These are phyloP conservation scores for Buxus sempervirens DNA, from an alignment of 164 flowering plant genomes.

Conservation along the genomic window DNA sequence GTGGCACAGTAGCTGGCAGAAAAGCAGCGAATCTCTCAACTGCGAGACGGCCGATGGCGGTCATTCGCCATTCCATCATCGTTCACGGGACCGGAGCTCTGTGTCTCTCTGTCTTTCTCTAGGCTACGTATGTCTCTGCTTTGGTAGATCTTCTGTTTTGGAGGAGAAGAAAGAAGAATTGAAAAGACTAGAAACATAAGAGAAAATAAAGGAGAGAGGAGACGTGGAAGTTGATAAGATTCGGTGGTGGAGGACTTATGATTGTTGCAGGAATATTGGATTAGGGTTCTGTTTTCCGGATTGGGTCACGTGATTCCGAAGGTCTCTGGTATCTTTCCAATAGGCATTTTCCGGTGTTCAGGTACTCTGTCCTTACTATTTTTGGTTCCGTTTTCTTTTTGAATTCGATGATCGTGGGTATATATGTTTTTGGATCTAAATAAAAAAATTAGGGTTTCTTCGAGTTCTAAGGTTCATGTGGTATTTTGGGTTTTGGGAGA, in stretches of 20 bases:
- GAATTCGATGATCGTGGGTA: neutral
- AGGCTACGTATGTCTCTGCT: too few relatives aligned
- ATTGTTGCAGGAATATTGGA: neutral
- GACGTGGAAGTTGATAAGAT: neutral
- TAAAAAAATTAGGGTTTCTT: neutral
- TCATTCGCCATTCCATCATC: neutral
- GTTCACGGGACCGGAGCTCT: too few relatives aligned
- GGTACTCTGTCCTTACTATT: neutral
- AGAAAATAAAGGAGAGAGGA: neutral
- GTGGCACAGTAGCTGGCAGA: conserved; percentile 46
- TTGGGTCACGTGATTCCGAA: neutral
- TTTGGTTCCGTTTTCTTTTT: neutral
- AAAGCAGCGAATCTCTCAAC: conserved; percentile 23
- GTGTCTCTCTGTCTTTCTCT: too few relatives aligned
- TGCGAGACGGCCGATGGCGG: conserved; percentile 7
- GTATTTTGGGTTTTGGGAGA: too few relatives aligned
- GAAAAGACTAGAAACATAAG: neutral
- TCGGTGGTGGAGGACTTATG: too few relatives aligned
- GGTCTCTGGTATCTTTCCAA: neutral
- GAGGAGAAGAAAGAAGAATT: too few relatives aligned
- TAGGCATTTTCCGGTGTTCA: neutral
- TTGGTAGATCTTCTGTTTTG: too few relatives aligned
- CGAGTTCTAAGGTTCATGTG: neutral
- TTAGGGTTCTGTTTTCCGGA: neutral
- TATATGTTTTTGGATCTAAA: neutral